A percentile compares a stretch with the other conserved stretches of the same genome.
These are phyloP conservation scores for Phytophthora ohioensis DNA, from an alignment of 352 stramenopile species.

Conservation along the genomic window DNA sequence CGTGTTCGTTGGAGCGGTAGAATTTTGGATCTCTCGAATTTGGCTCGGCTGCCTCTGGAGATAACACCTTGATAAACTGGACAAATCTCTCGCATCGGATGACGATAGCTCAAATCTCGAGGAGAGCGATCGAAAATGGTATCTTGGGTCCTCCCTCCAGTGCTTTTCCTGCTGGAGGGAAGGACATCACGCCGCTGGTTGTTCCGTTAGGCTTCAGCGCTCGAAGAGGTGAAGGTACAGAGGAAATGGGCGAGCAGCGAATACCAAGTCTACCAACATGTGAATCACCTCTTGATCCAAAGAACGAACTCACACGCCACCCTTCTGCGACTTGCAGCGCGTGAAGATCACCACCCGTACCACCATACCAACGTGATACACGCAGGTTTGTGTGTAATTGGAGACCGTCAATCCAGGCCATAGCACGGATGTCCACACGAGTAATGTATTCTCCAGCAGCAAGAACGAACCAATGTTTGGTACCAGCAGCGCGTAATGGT, in stretches of 20 bases:
- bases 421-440: slow-evolving; percentile 59
- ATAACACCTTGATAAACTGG: slow-evolving; percentile 43
- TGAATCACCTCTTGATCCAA: slow-evolving; percentile 54
- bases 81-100: slow-evolving; percentile 52
- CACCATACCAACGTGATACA: slow-evolving; percentile 68
- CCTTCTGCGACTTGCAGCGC: slow-evolving; percentile 50
- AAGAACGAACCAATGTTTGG: slow-evolving; percentile 60
- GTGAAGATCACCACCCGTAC: slow-evolving; percentile 58
- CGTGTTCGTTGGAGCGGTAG: slow-evolving; percentile 50
- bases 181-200: slow-evolving; percentile 13
- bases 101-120: slow-evolving; percentile 37
- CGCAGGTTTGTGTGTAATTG: slow-evolving; percentile 72
- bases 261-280: slow-evolving; percentile 63
- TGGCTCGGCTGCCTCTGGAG: slow-evolving; percentile 29
- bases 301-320: slow-evolving; percentile 59
- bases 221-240: neutral
- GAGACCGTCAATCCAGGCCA: slow-evolving; percentile 74
- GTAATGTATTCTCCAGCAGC: slow-evolving; percentile 55
- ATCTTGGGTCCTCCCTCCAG: slow-evolving; percentile 37
- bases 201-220: neutral
- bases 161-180: slow-evolving; percentile 36
- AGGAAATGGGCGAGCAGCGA: slow-evolving; percentile 36
- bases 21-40: slow-evolving; percentile 26
- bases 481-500: slow-evolving; percentile 33
- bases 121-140: slow-evolving; percentile 29